A percentile compares a stretch with the other conserved stretches of the same genome.
phyloP scores from a whole-genome alignment of 202 grass and related monocot species.

The Brachypodium distachyon region DNA sequence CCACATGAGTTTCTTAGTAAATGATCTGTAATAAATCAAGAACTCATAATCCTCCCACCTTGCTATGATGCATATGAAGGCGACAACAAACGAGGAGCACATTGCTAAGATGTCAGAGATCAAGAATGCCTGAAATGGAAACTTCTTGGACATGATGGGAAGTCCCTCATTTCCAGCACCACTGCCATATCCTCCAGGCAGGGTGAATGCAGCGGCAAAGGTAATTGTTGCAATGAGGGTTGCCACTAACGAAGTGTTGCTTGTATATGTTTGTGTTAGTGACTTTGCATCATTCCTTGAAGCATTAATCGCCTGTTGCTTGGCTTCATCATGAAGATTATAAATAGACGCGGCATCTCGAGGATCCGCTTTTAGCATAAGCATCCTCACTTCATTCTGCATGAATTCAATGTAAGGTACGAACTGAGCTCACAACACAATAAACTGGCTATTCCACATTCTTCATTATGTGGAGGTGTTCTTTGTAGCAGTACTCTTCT shows the following conservation, averaged over 20 bases:
- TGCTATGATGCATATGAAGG: not conserved
- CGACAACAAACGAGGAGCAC: not conserved
- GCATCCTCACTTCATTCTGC: not conserved
- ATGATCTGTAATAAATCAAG: not conserved
- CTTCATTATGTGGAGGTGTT: too few species aligned
- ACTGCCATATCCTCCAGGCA: not conserved
- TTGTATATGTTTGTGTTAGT: not conserved
- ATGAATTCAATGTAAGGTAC: not conserved
- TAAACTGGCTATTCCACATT: too few species aligned
- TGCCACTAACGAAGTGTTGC: not conserved
- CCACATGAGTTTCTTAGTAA: not conserved
- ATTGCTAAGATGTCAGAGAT: not conserved
- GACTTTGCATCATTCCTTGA: not conserved
- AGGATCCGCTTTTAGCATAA: not conserved
- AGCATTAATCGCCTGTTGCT: not conserved
- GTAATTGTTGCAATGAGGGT: not conserved
- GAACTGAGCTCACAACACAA: too few species aligned
- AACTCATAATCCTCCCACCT: not conserved
- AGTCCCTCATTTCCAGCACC: not conserved
- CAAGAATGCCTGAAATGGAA: not conserved
- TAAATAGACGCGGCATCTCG: not conserved
- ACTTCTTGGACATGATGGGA: not conserved
- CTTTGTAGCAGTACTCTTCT: too few species aligned
- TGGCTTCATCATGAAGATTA: not conserved
- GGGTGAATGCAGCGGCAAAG: not conserved